These are phyloP conservation scores for Boletus rubescentipes DNA, from an alignment of 768 basidiomycete genomes.

Conservation along the genomic window DNA sequence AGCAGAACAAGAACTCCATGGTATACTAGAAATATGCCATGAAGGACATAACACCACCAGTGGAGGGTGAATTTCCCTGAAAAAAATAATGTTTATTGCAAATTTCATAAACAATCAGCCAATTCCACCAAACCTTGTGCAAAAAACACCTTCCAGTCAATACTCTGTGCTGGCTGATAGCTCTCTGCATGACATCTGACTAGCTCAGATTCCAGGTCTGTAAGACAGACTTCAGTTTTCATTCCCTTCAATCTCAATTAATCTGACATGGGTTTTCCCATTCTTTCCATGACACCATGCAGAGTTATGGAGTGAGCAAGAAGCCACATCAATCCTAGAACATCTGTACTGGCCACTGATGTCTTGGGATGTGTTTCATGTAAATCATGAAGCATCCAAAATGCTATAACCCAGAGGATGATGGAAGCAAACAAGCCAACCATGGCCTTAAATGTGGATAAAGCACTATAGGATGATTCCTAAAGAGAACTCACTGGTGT, in stretches of 20 bases:
- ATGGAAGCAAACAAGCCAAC: background rate
- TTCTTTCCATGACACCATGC: too few species aligned
- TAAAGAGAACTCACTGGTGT: background rate
- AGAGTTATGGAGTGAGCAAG: background rate
- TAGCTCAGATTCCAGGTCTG: too few species aligned
- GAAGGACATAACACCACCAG: background rate
- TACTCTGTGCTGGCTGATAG: too few species aligned
- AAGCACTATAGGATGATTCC: too few species aligned
- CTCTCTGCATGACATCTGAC: too few species aligned
- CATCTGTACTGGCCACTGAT: background rate
- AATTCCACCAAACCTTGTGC: too few species aligned
- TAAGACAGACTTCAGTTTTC: too few species aligned
- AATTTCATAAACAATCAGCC: too few species aligned
- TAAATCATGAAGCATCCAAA: background rate
- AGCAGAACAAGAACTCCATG: background rate
- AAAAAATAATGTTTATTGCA: background rate
- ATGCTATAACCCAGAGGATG: background rate
- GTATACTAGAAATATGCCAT: background rate
- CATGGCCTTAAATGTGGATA: too few species aligned
- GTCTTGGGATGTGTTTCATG: background rate
- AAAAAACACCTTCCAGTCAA: too few species aligned
- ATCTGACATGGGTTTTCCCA: too few species aligned
- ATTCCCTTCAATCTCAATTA: too few species aligned
- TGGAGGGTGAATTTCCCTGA: background rate
- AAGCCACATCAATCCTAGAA: background rate